Evolutionary conservation across 2,329 filamentous ascomycete species (phyloP).

Genomic region (Clarireedia monteithiana): DNA sequence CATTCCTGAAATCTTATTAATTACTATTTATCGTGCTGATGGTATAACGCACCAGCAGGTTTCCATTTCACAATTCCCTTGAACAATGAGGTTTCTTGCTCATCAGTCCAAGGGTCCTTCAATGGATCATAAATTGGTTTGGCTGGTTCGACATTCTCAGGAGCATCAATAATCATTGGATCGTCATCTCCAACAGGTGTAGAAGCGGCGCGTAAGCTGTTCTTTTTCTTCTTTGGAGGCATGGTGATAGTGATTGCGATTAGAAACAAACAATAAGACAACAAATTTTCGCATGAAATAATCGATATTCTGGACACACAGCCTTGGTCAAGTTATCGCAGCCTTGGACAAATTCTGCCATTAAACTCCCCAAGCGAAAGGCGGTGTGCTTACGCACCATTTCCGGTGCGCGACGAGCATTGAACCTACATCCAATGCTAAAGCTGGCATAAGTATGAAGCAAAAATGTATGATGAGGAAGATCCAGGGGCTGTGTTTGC

Average conservation of each 20-base stretch:
- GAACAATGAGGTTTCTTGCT: slow-evolving; percentile 87
- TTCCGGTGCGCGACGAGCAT: no score
- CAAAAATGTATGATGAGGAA: slow-evolving; percentile 28
- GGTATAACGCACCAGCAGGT: slow-evolving; percentile 63
- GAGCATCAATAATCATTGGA: slow-evolving; percentile 52
- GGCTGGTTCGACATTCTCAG: slow-evolving; percentile 26
- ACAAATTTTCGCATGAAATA: no score
- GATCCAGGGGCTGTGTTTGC: slow-evolving; percentile 49
- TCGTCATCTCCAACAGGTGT: slow-evolving; percentile 51
- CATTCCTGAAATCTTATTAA: slow-evolving; percentile 51
- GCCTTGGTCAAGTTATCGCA: no score
- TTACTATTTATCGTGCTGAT: background rate
- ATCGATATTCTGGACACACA: no score
- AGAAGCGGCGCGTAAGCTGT: slow-evolving; percentile 45
- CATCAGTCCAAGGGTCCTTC: slow-evolving; percentile 84
- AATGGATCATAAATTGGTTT: slow-evolving; percentile 40
- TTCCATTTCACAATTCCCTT: slow-evolving; percentile 94
- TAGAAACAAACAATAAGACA: background rate
- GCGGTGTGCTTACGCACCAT: background rate
- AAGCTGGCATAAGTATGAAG: no score
- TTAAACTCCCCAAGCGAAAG: no score
- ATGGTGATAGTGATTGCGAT: slow-evolving; percentile 34
- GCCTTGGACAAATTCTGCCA: background rate
- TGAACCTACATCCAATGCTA: no score
- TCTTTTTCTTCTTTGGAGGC: slow-evolving; percentile 64